These are phyloP conservation scores for Capillidium heterosporum DNA, from an alignment of 371 early-diverging fungal genomes.

Conservation along the genomic window DNA sequence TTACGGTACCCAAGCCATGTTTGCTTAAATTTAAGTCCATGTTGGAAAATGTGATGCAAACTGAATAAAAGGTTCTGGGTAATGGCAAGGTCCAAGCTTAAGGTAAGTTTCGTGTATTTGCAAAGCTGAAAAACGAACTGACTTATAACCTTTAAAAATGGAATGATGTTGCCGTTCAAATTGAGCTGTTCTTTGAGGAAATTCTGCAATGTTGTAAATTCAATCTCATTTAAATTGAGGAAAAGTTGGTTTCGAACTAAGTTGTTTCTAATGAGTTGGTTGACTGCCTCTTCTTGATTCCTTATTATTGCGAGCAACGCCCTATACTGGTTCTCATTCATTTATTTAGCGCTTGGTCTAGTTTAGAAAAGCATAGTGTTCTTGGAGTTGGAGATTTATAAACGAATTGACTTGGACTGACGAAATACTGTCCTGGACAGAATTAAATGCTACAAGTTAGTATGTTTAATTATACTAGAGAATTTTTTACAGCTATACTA, in stretches of 20 bases:
- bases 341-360: neutral
- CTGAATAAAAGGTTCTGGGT: neutral
- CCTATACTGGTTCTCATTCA: neutral
- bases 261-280: neutral
- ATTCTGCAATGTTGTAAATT: neutral
- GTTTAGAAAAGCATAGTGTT: neutral
- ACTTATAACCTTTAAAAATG: neutral
- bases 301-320: neutral
- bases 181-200: neutral
- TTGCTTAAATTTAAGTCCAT: slow-evolving; percentile 1
- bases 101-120: neutral
- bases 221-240: neutral
- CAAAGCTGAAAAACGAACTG: neutral
- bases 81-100: neutral
- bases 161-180: neutral
- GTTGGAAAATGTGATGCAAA: neutral
- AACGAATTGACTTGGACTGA: no score
- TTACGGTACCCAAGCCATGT: neutral
- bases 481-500: no score
- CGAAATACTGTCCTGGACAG: no score
- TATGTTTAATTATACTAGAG: no score
- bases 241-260: neutral
- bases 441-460: no score
- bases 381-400: no score
- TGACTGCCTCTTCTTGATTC: neutral